phyloP scores from a whole-genome alignment of 306 rosid genomes.

The Cercis canadensis region DNA sequence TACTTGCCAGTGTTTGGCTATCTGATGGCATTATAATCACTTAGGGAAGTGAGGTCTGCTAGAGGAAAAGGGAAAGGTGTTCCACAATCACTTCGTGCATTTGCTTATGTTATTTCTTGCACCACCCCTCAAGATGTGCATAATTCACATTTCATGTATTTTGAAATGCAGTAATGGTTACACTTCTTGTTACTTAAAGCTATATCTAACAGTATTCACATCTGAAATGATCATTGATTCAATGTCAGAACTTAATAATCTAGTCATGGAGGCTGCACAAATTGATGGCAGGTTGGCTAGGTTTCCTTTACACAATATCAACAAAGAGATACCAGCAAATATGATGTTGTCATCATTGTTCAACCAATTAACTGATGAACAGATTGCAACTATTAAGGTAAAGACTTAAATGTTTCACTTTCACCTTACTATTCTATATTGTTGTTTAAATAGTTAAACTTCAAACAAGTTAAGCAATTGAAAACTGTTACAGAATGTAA shows the following conservation, averaged over 20 bases:
- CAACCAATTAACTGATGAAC: constrained; percentile 50
- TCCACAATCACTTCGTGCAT: constrained; percentile 80
- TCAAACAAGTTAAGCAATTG: no score
- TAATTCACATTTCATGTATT: no score
- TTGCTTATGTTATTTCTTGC: constrained; percentile 73
- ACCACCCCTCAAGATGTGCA: constrained; percentile 51
- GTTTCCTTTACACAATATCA: constrained; percentile 54
- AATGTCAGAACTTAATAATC: constrained; percentile 60
- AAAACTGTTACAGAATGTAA: no score
- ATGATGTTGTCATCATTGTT: constrained; percentile 54
- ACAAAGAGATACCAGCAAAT: constrained; percentile 75
- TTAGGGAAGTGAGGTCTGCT: constrained; percentile 67
- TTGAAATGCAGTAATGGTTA: no score
- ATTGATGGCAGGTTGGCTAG: constrained; percentile 84
- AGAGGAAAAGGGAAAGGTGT: constrained; percentile 73
- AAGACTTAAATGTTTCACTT: constrained; percentile 10
- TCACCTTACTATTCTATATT: no score
- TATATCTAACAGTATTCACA: constrained; percentile 18
- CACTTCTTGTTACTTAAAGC: background rate
- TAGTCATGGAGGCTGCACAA: constrained; percentile 62
- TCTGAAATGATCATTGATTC: constrained; percentile 32
- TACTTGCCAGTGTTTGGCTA: constrained; percentile 42
- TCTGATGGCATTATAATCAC: constrained; percentile 47
- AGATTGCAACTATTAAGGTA: constrained; percentile 60
- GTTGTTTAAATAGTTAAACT: no score